Evolutionary conservation across 2,329 filamentous ascomycete genomes (phyloP), one percentile per base, ranked within the genome.

Genomic region (Neophaeococcomyces mojaviensis): DNA sequence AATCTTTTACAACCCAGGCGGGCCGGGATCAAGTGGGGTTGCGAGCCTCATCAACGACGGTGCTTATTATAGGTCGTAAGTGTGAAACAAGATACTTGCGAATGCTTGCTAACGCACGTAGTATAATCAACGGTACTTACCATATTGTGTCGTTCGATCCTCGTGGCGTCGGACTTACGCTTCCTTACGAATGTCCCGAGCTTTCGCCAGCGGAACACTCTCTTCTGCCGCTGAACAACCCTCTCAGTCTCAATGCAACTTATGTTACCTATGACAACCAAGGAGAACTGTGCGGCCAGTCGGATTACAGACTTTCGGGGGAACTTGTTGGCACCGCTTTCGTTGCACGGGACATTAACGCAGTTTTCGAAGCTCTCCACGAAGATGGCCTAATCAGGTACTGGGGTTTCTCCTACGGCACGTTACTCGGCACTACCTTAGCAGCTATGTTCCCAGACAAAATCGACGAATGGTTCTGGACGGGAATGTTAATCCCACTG

Each of bases 271-370:
- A 37, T 16, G 13, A 10, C 8, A 28, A 24, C 3, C 42, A 44
- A 24, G 47, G 40, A 18, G 28, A 39, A 3, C 24, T 39, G 15
- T 49, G 47, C 19, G 40, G 19, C 3, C 6, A 35, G n/a, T 18
- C 43, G 4, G 22, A 22, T 15, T 45, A 49, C 31, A 16, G 15
- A 41, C 47, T 39, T 34, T 13, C 12, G 20, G 38, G 43, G 12
- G 12, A 38, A 24, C 19, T 38, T 9, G 15, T 45, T 19, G 68
- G 71, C 8, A 72, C 68, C 0, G 64, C 66, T 0, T 72, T 68
- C 48, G 60, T 63, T 0, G 71, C 64, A 0, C 58, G 70, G 24
- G 72, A 75, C 47, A 59, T 72, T 49, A 64, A 71, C 47, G 47
- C 55, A 3, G 64, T 74, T 39, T 66, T 66, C 0, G 69, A 74